These are phyloP conservation scores for Yamadazyma friedrichii DNA, from an alignment of 1,139 yeast genomes.

Conservation along the genomic window DNA sequence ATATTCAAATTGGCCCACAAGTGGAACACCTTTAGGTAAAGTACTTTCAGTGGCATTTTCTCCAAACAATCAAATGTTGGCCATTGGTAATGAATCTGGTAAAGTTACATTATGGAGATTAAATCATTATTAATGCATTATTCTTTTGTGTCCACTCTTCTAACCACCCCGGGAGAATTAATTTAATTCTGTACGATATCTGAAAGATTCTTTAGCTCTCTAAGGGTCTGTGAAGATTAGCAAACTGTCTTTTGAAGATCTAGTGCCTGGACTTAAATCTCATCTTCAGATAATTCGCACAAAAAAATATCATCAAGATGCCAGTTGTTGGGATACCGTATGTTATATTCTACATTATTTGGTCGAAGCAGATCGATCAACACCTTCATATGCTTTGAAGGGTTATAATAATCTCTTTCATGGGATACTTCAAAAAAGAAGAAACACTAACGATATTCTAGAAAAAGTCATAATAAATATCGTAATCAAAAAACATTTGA, in stretches of 20 bases:
- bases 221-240: too few relatives aligned
- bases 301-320: constrained; percentile 18
- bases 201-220: too few relatives aligned
- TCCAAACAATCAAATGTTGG: constrained; percentile 78
- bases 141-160: neutral
- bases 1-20: constrained; percentile 95
- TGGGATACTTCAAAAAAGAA: too few relatives aligned
- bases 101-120: constrained; percentile 87
- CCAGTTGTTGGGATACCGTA: constrained; percentile 41
- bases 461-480: constrained; percentile 44
- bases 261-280: too few relatives aligned
- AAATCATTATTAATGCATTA: constrained; percentile 57
- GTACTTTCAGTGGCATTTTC: constrained; percentile 84
- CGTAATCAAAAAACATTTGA: constrained; percentile 77
- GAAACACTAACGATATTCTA: constrained; percentile 6
- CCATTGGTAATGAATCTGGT: constrained; percentile 90
- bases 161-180: too few relatives aligned
- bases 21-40: constrained; percentile 92
- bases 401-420: too few relatives aligned
- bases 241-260: too few relatives aligned
- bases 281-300: too few relatives aligned
- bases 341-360: constrained; percentile 16
- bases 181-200: too few relatives aligned
- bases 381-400: neutral
- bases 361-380: neutral